These are phyloP conservation scores for Rosa persica DNA, from an alignment of 306 rosid genomes.

Conservation along the genomic window DNA sequence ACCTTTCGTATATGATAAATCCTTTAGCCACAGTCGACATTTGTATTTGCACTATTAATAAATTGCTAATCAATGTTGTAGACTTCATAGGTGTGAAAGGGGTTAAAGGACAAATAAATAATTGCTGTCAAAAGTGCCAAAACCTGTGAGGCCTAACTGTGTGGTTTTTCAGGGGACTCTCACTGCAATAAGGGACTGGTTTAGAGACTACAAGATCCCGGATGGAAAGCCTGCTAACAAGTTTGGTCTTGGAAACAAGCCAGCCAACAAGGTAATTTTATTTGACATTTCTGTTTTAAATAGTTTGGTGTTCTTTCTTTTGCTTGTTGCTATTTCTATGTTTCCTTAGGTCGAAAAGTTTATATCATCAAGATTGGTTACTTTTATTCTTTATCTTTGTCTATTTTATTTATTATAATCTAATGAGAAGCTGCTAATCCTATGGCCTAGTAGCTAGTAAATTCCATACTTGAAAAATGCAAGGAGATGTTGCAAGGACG, in stretches of 20 bases:
- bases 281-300: background rate
- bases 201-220: slow-evolving; percentile 95
- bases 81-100: background rate
- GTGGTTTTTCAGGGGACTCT: slow-evolving; percentile 70
- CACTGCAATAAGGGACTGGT: slow-evolving; percentile 90
- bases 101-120: background rate
- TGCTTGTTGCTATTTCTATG: slow-evolving; percentile 2
- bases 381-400: background rate
- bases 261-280: slow-evolving; percentile 69
- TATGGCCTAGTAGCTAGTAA: background rate
- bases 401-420: background rate
- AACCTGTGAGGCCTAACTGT: slow-evolving; percentile 23
- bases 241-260: slow-evolving; percentile 90
- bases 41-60: background rate
- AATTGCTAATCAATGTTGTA: background rate
- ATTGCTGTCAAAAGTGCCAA: background rate
- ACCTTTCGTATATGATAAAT: background rate
- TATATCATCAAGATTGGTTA: background rate
- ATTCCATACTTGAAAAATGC: slow-evolving; percentile 1
- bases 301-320: slow-evolving; percentile 9
- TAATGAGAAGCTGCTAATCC: background rate
- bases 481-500: background rate
- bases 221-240: slow-evolving; percentile 97
- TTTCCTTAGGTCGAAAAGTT: background rate
- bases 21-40: background rate